phyloP scores from a whole-genome alignment of 768 basidiomycete species.

The Tricholoma sp. region DNA sequence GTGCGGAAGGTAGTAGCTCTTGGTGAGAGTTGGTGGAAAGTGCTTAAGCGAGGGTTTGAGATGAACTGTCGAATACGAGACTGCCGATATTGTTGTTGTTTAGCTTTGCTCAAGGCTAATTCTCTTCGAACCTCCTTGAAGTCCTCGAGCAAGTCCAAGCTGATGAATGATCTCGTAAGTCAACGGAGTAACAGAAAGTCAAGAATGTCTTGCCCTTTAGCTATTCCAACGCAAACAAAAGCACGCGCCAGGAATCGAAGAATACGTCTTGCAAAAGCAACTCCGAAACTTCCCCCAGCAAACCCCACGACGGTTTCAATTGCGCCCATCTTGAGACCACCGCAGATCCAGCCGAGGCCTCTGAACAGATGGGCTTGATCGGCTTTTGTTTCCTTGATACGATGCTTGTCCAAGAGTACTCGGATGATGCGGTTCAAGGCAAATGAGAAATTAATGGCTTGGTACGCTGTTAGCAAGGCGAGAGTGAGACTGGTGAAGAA shows the following conservation, averaged over 20 bases:
- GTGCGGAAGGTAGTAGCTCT: conserved; percentile 35
- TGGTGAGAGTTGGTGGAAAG: conserved; percentile 51
- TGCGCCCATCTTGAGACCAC: conserved; percentile 56
- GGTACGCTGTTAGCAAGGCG: conserved; percentile 51
- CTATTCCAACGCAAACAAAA: conserved; percentile 53
- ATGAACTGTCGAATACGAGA: conserved; percentile 44
- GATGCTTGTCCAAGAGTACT: conserved; percentile 45
- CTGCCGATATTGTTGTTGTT: conserved; percentile 12
- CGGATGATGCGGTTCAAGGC: conserved; percentile 53
- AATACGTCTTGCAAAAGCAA: conserved; percentile 50
- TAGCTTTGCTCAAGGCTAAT: conserved; percentile 14
- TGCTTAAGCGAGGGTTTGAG: conserved; percentile 49
- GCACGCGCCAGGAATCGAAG: conserved; percentile 51
- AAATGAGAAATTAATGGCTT: conserved; percentile 54
- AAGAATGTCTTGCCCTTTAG: conserved; percentile 54
- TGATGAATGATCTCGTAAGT: conserved; percentile 15
- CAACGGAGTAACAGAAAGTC: not conserved
- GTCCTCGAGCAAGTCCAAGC: conserved; percentile 51
- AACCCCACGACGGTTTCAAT: conserved; percentile 66
- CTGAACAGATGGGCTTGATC: conserved; percentile 46
- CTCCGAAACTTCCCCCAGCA: conserved; percentile 45
- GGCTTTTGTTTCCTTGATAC: conserved; percentile 40
- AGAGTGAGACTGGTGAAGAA: conserved; percentile 61
- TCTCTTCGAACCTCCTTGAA: conserved; percentile 43
- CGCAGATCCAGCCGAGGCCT: conserved; percentile 65